Evolutionary conservation across 768 basidiomycete genomes (phyloP).

Genomic region (Rhodotorula babjevae): DNA sequence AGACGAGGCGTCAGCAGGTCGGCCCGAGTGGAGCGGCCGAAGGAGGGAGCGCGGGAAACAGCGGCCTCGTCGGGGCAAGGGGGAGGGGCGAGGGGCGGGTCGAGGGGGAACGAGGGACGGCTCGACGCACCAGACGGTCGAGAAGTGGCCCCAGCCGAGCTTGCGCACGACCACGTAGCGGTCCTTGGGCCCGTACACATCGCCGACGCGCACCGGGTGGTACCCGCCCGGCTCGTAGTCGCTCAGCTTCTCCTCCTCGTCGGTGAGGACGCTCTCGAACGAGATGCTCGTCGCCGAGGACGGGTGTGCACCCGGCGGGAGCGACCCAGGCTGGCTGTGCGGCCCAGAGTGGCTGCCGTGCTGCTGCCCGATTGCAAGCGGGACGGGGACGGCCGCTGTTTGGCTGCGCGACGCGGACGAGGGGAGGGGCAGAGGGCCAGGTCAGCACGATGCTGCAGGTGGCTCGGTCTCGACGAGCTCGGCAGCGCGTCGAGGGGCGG

Average conservation of each 20-base stretch:
- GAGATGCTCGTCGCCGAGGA: conserved; percentile 29
- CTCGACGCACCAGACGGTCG: conserved; percentile 77
- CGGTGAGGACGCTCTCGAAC: conserved; percentile 42
- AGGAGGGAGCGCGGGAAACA: not conserved
- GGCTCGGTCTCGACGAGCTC: not conserved
- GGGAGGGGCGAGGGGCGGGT: too few species aligned
- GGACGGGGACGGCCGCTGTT: not conserved
- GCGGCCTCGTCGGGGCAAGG: too few species aligned
- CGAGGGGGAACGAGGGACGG: not conserved
- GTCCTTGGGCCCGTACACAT: conserved; percentile 53
- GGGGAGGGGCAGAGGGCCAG: not conserved
- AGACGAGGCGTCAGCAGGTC: not conserved
- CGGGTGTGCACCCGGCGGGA: conserved; percentile 3
- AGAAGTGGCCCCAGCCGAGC: conserved; percentile 96
- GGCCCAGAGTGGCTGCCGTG: not conserved
- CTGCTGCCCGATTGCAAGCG: not conserved
- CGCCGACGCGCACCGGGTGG: conserved; percentile 42
- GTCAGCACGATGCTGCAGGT: not conserved
- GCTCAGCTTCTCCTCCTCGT: conserved; percentile 45
- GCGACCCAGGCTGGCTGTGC: not conserved
- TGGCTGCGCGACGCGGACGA: not conserved
- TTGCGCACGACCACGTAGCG: conserved; percentile 84
- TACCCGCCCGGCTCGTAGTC: conserved; percentile 44
- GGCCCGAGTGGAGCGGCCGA: not conserved
- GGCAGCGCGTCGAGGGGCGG: too few species aligned